A percentile compares a stretch with the other conserved stretches of the same genome.
These are phyloP conservation scores for Phytophthora pseudosyringae DNA, from an alignment of 352 stramenopile species.

Conservation along the genomic window DNA sequence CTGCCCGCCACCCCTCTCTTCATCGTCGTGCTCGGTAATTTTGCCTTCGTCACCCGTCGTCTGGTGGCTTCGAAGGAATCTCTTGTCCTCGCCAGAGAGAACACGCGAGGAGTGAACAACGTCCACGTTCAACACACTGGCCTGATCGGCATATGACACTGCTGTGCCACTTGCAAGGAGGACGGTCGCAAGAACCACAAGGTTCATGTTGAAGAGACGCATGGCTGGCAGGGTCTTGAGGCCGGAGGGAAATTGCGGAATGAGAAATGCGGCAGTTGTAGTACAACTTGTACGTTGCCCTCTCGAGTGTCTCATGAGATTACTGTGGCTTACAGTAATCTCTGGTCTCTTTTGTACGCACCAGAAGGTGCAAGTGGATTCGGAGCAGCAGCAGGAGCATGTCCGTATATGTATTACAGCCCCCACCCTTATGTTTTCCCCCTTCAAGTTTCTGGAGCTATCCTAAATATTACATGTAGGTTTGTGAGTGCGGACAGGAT, in stretches of 20 bases:
- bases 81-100: conserved; percentile 16
- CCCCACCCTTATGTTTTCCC: too few species aligned
- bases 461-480: too few species aligned
- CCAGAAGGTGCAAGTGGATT: too few species aligned
- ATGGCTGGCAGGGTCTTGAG: conserved; percentile 18
- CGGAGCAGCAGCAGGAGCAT: too few species aligned
- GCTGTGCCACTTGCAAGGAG: conserved; percentile 18
- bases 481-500: too few species aligned
- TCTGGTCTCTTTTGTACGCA: conserved; percentile 3
- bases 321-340: background rate
- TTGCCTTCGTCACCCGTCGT: conserved; percentile 12
- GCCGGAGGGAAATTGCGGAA: conserved; percentile 20
- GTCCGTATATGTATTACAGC: too few species aligned
- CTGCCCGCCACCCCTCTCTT: conserved; percentile 6
- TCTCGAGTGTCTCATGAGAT: conserved; percentile 3
- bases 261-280: conserved; percentile 15
- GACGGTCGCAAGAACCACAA: conserved; percentile 18
- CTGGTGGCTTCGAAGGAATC: conserved; percentile 20
- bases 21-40: conserved; percentile 12
- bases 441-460: too few species aligned
- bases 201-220: conserved; percentile 16
- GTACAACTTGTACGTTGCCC: background rate
- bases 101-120: conserved; percentile 22
- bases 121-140: conserved; percentile 15
- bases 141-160: conserved; percentile 18